phyloP scores from a whole-genome alignment of 805 yeast genomes.

The Naumovozyma baii region DNA sequence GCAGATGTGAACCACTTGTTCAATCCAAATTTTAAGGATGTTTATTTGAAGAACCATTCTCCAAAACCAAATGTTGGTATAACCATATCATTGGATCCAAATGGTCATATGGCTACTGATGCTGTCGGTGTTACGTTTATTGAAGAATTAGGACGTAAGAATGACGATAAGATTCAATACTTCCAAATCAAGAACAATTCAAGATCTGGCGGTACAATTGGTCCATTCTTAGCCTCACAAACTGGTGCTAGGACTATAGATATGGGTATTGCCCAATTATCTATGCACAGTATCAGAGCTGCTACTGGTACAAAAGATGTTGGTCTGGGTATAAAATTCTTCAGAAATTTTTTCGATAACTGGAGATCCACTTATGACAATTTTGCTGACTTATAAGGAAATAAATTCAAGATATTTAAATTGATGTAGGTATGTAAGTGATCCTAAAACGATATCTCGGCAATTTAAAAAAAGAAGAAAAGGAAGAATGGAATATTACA shows the following conservation, averaged over 20 bases:
- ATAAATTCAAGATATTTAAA: neutral
- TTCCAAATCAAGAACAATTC: constrained; percentile 82
- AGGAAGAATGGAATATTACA: too few relatives aligned
- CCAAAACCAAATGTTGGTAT: constrained; percentile 75
- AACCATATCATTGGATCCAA: constrained; percentile 62
- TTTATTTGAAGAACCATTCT: constrained; percentile 67
- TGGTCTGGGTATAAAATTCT: constrained; percentile 63
- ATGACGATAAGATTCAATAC: constrained; percentile 61
- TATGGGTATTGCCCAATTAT: constrained; percentile 71
- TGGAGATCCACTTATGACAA: constrained; percentile 55
- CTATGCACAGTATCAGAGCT: constrained; percentile 84
- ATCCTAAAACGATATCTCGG: neutral
- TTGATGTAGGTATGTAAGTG: too few relatives aligned
- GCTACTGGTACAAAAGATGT: constrained; percentile 70
- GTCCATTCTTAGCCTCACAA: constrained; percentile 54
- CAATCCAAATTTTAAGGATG: constrained; percentile 66
- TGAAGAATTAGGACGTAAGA: constrained; percentile 56
- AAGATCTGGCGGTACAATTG: constrained; percentile 84
- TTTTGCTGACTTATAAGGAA: constrained; percentile 39
- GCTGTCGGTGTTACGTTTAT: constrained; percentile 59
- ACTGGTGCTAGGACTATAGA: constrained; percentile 74
- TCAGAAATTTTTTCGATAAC: constrained; percentile 54
- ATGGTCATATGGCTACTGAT: constrained; percentile 80
- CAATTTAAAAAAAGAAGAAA: too few relatives aligned
- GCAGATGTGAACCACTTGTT: constrained; percentile 79